Evolutionary conservation across 2,329 filamentous ascomycete species (phyloP), one percentile per base, ranked within the genome.

Genomic region (Alternaria triticina): DNA sequence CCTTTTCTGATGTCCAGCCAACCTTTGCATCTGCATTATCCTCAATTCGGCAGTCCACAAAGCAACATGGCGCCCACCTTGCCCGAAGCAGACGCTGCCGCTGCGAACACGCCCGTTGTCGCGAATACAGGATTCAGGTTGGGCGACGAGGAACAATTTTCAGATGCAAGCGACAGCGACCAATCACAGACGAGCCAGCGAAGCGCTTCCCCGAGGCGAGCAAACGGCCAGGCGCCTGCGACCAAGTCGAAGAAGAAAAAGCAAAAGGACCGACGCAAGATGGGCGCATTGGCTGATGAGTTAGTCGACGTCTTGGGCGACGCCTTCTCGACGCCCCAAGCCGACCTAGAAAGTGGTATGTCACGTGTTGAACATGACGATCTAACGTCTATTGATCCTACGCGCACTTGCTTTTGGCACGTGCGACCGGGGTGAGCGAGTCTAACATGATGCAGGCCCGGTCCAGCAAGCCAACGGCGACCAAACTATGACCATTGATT

Each of bases 111-210:
- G 13, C 11, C 57, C 6, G 28, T 15, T 15, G 15, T 45, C 7
- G 22, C 59, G 5, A 40, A 63, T 36, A 57, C 66, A 25, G 59
- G 59, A 44, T 72, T 73, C 47, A 67, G 70, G 40, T 43, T 70
- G 51, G 58, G 40, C 25, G 61, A 64, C 3, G 61, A 62, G 8
- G 20, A 55, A 17, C 52, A 59, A 22, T 57, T 65, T 46, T 66
- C 68, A 33, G 70, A 71, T 47, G 66, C 59, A 36, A 73, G 70
- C 59, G 70, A 72, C 47, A 62, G 57, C 36, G 70, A 72, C 70
- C 71, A 72, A 72, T 72, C 71, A 69, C 66, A 66, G 20, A 59
- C 59, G 15, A 73, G 68, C 57, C 61, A 66, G 61, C 68, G 63
- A 54, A 69, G 64, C 59, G 56, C 66, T 23, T 72, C 71, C 54